phyloP scores from a whole-genome alignment of 345 rosid species.

The Euphorbia tirucalli region DNA sequence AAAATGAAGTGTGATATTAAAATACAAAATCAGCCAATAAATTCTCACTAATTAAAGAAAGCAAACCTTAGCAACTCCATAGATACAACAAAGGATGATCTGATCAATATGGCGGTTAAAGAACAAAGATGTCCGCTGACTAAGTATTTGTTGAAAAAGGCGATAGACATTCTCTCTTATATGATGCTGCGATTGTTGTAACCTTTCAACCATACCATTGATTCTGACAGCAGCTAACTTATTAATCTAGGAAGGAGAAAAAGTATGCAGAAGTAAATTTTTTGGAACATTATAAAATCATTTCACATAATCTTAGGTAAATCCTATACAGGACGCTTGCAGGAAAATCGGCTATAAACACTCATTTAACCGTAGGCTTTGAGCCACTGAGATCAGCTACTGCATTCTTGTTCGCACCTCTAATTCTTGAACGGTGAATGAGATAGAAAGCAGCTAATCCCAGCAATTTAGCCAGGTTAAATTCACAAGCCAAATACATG shows the following conservation, averaged over 20 bases:
- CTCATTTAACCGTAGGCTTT: background rate
- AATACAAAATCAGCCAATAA: background rate
- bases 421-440: background rate
- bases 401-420: background rate
- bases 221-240: constrained; percentile 38
- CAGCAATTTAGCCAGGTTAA: too few relatives aligned
- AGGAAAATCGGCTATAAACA: background rate
- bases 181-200: constrained; percentile 32
- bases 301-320: background rate
- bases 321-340: background rate
- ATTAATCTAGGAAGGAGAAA: constrained; percentile 23
- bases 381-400: background rate
- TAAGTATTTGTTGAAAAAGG: constrained; percentile 32
- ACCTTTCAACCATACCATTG: constrained; percentile 34
- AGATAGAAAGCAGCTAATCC: too few relatives aligned
- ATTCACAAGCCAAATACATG: too few relatives aligned
- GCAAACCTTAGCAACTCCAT: constrained; percentile 38
- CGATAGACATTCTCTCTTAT: constrained; percentile 34
- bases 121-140: constrained; percentile 31
- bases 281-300: background rate
- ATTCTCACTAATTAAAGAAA: background rate
- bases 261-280: constrained; percentile 12
- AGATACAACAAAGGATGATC: constrained; percentile 38
- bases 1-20: background rate
- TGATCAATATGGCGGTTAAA: constrained; percentile 38